These are phyloP conservation scores for Leptographium flavum DNA, from an alignment of 2,329 filamentous ascomycete genomes.

Conservation along the genomic window DNA sequence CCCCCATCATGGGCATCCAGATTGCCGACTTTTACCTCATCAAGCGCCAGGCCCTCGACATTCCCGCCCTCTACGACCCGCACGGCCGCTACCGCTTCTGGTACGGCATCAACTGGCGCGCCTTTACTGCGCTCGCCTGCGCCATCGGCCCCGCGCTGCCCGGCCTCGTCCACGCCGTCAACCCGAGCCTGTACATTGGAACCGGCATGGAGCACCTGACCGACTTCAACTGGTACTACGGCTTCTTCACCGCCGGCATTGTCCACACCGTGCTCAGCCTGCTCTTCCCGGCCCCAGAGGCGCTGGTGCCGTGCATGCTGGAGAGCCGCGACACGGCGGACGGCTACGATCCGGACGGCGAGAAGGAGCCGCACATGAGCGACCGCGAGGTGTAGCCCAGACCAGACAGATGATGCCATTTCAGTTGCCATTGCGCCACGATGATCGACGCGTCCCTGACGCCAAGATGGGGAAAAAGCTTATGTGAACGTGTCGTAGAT, in stretches of 20 bases:
- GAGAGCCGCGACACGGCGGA: neutral
- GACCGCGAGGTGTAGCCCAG: neutral
- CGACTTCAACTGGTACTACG: slow-evolving; percentile 6
- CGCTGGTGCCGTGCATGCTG: slow-evolving; percentile 1
- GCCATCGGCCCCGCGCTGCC: neutral
- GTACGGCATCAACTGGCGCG: slow-evolving; percentile 12
- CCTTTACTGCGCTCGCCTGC: neutral
- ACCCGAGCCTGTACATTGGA: neutral
- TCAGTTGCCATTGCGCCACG: no score
- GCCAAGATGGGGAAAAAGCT: no score
- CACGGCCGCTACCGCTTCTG: slow-evolving; percentile 20
- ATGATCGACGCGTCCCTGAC: no score
- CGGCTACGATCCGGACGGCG: neutral
- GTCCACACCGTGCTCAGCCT: slow-evolving; percentile 1
- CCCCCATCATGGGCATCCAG: slow-evolving; percentile 18
- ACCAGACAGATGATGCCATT: no score
- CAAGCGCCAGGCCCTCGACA: slow-evolving; percentile 19
- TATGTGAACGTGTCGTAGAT: no score
- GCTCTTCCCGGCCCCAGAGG: slow-evolving; percentile 3
- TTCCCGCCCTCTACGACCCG: slow-evolving; percentile 22
- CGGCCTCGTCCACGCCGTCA: slow-evolving; percentile 1
- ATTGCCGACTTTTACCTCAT: slow-evolving; percentile 24
- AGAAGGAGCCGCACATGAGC: neutral
- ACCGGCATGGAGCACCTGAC: neutral
- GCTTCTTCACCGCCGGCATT: neutral